Evolutionary conservation across 495 filamentous ascomycete species (phyloP).

Genomic region (Physcia stellaris): DNA sequence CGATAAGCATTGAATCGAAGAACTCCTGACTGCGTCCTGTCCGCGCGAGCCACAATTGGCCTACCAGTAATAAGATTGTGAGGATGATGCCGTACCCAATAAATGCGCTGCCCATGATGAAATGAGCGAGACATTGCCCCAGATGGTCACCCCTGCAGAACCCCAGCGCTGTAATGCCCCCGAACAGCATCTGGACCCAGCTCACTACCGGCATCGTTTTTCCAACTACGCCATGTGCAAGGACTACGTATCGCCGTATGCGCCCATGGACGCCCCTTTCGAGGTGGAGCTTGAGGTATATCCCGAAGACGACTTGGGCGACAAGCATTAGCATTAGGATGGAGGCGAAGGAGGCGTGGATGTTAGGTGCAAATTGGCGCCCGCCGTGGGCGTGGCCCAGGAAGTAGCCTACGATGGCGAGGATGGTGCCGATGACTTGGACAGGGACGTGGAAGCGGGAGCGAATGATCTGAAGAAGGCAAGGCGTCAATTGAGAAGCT

Average conservation of each 20-base stretch:
- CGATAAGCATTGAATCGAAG: slow-evolving; percentile 85
- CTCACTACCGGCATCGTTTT: slow-evolving; percentile 74
- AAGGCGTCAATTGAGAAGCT: no score
- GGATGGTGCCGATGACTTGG: slow-evolving; percentile 57
- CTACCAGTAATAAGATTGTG: slow-evolving; percentile 74
- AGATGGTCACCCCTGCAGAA: slow-evolving; percentile 87
- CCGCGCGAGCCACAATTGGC: slow-evolving; percentile 72
- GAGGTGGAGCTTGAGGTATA: slow-evolving; percentile 83
- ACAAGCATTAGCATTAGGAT: slow-evolving; percentile 65
- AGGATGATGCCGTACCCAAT: slow-evolving; percentile 86
- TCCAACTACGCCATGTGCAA: slow-evolving; percentile 67
- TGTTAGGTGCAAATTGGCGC: slow-evolving; percentile 71
- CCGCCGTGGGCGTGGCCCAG: slow-evolving; percentile 85
- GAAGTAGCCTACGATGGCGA: slow-evolving; percentile 76
- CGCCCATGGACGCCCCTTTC: slow-evolving; percentile 67
- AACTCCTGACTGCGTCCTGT: slow-evolving; percentile 91
- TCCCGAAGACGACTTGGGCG: slow-evolving; percentile 62
- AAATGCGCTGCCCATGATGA: slow-evolving; percentile 97
- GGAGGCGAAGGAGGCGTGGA: slow-evolving; percentile 70
- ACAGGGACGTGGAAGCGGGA: slow-evolving; percentile 91
- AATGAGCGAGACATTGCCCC: slow-evolving; percentile 90
- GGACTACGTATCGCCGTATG: slow-evolving; percentile 57
- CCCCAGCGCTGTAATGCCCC: slow-evolving; percentile 84
- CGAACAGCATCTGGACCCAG: slow-evolving; percentile 96
- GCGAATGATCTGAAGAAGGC: slow-evolving; percentile 53